A percentile compares a stretch with the other conserved stretches of the same genome.
These are phyloP conservation scores for Sinapis alba DNA, from an alignment of 441 rosid genomes.

Conservation along the genomic window DNA sequence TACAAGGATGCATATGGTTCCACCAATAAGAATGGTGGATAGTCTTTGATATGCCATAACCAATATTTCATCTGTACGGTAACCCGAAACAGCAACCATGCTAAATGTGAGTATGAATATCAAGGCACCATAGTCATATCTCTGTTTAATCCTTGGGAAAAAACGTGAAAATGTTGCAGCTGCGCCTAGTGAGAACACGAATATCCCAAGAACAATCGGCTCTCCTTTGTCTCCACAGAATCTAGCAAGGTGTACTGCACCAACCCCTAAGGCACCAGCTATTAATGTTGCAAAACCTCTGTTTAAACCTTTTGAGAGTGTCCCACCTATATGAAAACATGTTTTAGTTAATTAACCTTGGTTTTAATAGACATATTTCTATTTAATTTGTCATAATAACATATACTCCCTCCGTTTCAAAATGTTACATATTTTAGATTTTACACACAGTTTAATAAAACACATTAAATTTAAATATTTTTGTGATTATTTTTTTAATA, in stretches of 20 bases:
- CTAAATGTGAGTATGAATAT: slow-evolving; percentile 83
- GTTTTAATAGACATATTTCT: not conserved
- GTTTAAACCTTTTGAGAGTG: slow-evolving; percentile 66
- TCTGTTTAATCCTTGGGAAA: slow-evolving; percentile 69
- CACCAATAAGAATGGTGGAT: slow-evolving; percentile 74
- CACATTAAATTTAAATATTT: too few relatives aligned
- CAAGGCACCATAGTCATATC: slow-evolving; percentile 83
- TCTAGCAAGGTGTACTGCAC: slow-evolving; percentile 67
- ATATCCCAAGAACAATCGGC: slow-evolving; percentile 71
- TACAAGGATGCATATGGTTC: slow-evolving; percentile 62
- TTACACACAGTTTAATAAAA: too few relatives aligned
- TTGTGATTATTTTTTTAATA: too few relatives aligned
- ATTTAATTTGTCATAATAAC: not conserved
- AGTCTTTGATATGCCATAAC: slow-evolving; percentile 60
- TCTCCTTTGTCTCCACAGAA: slow-evolving; percentile 68
- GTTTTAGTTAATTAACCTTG: not conserved
- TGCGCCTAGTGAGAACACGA: slow-evolving; percentile 76
- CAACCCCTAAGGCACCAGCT: slow-evolving; percentile 82
- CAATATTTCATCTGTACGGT: slow-evolving; percentile 58
- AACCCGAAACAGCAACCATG: slow-evolving; percentile 75
- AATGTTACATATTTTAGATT: too few relatives aligned
- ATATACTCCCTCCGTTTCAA: too few relatives aligned
- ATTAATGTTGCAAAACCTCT: slow-evolving; percentile 77
- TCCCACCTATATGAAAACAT: slow-evolving; percentile 58
- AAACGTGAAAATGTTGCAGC: slow-evolving; percentile 77